Conservation (phyloP, 208 protist genomes). For the Plasmodiophora brassicae region DNA sequence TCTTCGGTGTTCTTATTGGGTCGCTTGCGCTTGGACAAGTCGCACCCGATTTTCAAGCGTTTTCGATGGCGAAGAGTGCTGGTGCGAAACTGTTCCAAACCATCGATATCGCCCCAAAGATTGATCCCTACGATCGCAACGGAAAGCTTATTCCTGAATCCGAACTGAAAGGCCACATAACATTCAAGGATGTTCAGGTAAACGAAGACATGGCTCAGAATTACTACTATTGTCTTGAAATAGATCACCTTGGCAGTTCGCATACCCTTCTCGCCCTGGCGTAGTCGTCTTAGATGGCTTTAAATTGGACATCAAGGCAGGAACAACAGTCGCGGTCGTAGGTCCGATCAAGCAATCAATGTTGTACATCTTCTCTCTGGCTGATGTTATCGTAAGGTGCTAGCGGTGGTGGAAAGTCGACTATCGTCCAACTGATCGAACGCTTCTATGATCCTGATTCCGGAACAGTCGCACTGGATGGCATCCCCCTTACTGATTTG, state of each 20-base stretch:
- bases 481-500: constrained; percentile 72
- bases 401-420: constrained; percentile 52
- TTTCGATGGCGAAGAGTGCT: neutral
- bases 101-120: neutral
- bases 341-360: too few relatives aligned
- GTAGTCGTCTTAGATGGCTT: constrained; percentile 25
- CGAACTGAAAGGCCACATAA: neutral
- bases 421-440: constrained; percentile 70
- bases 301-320: constrained; percentile 40
- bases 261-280: constrained; percentile 14
- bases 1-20: constrained; percentile 15
- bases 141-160: neutral
- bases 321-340: constrained; percentile 46
- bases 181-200: neutral
- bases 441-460: constrained; percentile 83
- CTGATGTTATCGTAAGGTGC: too few relatives aligned
- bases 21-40: neutral
- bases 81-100: neutral
- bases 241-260: too few relatives aligned
- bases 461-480: constrained; percentile 81
- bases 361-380: too few relatives aligned
- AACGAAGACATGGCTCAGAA: too few relatives aligned
- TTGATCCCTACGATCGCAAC: neutral
- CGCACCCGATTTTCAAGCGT: constrained; percentile 4
- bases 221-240: too few relatives aligned